Base-by-base conservation (phyloP, 208 protist species). In the Acanthamoeba lenticulata region DNA sequence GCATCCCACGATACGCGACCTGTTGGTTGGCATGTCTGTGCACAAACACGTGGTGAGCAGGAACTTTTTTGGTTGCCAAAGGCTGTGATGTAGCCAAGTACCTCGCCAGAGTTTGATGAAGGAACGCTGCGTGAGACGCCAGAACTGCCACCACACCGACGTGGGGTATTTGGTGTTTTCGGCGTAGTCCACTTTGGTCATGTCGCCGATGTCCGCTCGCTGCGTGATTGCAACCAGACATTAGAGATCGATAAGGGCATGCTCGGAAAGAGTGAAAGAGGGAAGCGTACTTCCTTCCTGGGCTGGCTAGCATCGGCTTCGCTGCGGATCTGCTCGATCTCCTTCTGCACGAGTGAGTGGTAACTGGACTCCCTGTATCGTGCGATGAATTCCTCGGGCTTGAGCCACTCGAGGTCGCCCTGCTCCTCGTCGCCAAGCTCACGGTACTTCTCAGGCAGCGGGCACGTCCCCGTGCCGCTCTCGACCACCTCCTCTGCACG, bases 401-500 rank as follows among this genome's bases (percentile, higher is more conserved):
- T 67, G 47, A 79, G 88, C 52, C 60, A 77, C 13, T 74, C 88
- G 0, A 21, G 34, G n/a, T 36, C 62, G 1, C 47, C 60, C 47
- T 92, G 9, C n/a, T 77, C 60, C n/a, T 92, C 86, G 17, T 45
- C 38, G 69, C 79, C 32, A 4, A 32, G 9, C 42, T 67, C 79
- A 1, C 79, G 79, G 36, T 88, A 60, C 32, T 88, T 88, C 32
- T 44, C 38, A 2, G 42, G 79, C n/a, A 44, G n/a, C 32, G 79
- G 32, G 19, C 27, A 32, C n/a, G 24, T 19, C n/a, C 47, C 79
- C 3, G 79, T 60, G 1, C 79, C 42, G n/a, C 47, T 62, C 21
- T 88, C 79, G 19, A 60, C 45, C 79, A 88, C 79, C 32, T 88
- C 79, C 79, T 88, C 79, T 88, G 47, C 47, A 55, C 13, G 69